Percentiles rank a stretch among this genome's conserved stretches.
These are phyloP conservation scores for Populus hybrid DNA, from an alignment of 441 rosid species.

Conservation along the genomic window DNA sequence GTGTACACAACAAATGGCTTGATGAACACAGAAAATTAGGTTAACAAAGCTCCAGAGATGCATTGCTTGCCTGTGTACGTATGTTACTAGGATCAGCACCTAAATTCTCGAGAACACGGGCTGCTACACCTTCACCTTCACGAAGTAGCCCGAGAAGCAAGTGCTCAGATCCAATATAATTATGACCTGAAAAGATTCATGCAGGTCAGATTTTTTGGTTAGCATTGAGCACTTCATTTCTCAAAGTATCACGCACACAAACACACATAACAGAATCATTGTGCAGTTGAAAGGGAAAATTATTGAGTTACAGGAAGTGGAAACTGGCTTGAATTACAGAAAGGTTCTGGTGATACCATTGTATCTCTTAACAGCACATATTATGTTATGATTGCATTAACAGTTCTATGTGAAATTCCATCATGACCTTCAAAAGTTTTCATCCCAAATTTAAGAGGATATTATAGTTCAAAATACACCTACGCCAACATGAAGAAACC, in stretches of 20 bases:
- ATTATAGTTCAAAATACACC: neutral
- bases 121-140: slow-evolving; percentile 99
- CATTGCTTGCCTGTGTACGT: slow-evolving; percentile 71
- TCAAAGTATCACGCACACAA: neutral
- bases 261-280: neutral
- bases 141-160: slow-evolving; percentile 93
- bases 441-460: neutral
- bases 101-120: slow-evolving; percentile 92
- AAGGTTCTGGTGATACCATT: neutral
- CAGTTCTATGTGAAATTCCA: neutral
- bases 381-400: neutral
- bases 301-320: neutral
- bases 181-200: slow-evolving; percentile 66
- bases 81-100: slow-evolving; percentile 92
- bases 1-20: neutral
- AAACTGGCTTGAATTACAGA: neutral
- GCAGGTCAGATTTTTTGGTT: slow-evolving; percentile 1
- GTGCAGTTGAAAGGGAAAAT: neutral
- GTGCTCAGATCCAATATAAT: slow-evolving; percentile 98
- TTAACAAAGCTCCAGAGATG: slow-evolving; percentile 1
- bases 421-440: neutral
- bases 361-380: neutral
- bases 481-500: neutral
- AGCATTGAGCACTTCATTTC: neutral
- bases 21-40: neutral